phyloP scores from a whole-genome alignment of 23 red algal species.

The Gracilaria domingensis region DNA sequence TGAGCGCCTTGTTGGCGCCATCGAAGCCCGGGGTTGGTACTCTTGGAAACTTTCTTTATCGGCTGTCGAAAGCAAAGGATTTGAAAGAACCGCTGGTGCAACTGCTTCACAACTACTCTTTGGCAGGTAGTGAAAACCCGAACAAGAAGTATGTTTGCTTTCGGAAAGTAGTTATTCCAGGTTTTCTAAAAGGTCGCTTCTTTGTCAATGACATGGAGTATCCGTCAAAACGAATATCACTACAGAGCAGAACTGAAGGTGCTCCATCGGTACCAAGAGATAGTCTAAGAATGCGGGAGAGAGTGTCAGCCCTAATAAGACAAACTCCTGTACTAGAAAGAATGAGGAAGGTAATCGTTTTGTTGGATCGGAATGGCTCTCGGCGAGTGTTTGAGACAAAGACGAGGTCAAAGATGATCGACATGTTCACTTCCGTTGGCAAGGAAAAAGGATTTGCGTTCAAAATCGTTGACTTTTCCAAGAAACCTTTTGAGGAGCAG shows the following conservation, averaged over 20 bases:
- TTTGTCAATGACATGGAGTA: conserved; percentile 86
- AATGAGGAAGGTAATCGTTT: conserved; percentile 64
- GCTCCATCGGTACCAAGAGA: conserved; percentile 57
- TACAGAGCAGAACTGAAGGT: conserved; percentile 22
- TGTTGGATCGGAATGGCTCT: conserved; percentile 72
- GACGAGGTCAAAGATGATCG: conserved; percentile 50
- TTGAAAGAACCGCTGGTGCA: conserved; percentile 48
- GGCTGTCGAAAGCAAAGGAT: conserved; percentile 33
- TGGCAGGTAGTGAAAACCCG: conserved; percentile 9
- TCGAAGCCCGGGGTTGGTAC: conserved; percentile 42
- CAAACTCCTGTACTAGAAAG: conserved; percentile 15
- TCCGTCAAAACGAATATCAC: conserved; percentile 62
- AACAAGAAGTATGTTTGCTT: conserved; percentile 83
- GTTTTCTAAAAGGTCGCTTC: conserved; percentile 81
- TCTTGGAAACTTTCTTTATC: conserved; percentile 75
- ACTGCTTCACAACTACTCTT: conserved; percentile 70
- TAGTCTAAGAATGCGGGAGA: conserved; percentile 57
- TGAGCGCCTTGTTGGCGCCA: conserved; percentile 61
- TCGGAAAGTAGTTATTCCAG: conserved; percentile 71
- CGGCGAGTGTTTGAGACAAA: conserved; percentile 65
- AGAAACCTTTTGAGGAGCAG: conserved; percentile 72
- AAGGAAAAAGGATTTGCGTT: conserved; percentile 66
- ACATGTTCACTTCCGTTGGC: conserved; percentile 41
- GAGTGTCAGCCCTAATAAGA: conserved; percentile 59
- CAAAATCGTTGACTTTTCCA: conserved; percentile 59